Conservation (phyloP, 2,329 filamentous ascomycete species). For the Talaromyces amestolkiae region DNA sequence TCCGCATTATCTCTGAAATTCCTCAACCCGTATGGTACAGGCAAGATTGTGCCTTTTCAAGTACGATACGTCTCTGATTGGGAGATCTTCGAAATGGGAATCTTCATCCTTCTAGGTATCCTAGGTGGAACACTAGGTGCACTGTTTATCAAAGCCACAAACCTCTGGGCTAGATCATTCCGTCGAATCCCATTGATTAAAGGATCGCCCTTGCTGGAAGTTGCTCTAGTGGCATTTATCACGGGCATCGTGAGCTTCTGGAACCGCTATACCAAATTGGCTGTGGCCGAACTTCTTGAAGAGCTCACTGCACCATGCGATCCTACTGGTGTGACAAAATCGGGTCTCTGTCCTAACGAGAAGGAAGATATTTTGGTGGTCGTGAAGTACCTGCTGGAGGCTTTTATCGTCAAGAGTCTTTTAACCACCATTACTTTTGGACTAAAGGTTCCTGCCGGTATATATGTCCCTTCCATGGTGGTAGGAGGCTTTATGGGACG, state of each 20-base stretch:
- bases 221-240: conserved; percentile 78
- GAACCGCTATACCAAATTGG: conserved; percentile 85
- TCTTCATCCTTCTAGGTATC: conserved; percentile 81
- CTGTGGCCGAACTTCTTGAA: conserved; percentile 85
- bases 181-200: conserved; percentile 79
- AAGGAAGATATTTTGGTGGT: conserved; percentile 75
- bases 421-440: conserved; percentile 91
- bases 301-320: conserved; percentile 89
- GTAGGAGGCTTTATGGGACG: conserved; percentile 90
- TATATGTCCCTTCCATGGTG: conserved; percentile 98
- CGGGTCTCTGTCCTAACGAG: conserved; percentile 71
- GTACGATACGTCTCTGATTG: conserved; percentile 88
- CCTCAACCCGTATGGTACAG: conserved; percentile 90
- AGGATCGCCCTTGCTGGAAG: conserved; percentile 78
- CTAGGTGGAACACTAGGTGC: conserved; percentile 83
- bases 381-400: conserved; percentile 67
- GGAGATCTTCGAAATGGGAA: conserved; percentile 85
- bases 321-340: conserved; percentile 59
- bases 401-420: conserved; percentile 85
- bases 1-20: conserved; percentile 91
- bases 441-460: conserved; percentile 92
- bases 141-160: conserved; percentile 93
- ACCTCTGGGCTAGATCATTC: conserved; percentile 85
- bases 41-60: conserved; percentile 95
- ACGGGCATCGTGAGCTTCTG: conserved; percentile 88